Evolutionary conservation across 192 early-diverging fungal species (phyloP).

Genomic region (Glomus cerebriforme): DNA sequence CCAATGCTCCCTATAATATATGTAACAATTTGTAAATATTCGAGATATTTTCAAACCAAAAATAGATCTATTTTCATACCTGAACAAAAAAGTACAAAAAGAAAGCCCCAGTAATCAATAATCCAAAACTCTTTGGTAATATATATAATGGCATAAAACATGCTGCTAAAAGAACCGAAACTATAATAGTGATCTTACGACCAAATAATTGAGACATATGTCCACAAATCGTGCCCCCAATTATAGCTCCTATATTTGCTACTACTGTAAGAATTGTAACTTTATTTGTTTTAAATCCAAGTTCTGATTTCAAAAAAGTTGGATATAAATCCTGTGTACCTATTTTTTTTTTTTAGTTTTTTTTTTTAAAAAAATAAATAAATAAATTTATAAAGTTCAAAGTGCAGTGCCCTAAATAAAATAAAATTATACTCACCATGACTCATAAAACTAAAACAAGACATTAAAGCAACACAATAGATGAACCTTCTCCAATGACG

Average conservation of each 20-base stretch:
- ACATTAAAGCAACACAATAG: constrained; percentile 62
- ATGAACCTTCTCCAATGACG: constrained; percentile 55
- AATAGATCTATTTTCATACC: constrained; percentile 24
- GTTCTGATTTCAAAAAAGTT: constrained; percentile 46
- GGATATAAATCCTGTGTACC: constrained; percentile 71
- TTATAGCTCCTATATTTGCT: constrained; percentile 65
- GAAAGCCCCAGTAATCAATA: constrained; percentile 48
- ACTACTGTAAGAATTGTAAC: constrained; percentile 62
- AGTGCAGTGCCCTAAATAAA: neutral
- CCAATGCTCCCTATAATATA: constrained; percentile 33
- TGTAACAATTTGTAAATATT: neutral
- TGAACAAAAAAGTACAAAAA: constrained; percentile 61
- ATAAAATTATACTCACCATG: constrained; percentile 44
- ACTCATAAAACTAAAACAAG: constrained; percentile 69
- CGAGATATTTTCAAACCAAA: neutral
- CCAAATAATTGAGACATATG: constrained; percentile 71
- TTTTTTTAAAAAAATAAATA: neutral
- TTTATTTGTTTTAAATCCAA: constrained; percentile 18
- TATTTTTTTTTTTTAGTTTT: neutral
- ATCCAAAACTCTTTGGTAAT: constrained; percentile 40
- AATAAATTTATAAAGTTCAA: neutral
- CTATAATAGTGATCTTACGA: constrained; percentile 58
- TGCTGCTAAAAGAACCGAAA: constrained; percentile 52
- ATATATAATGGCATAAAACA: constrained; percentile 71
- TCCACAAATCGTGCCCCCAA: constrained; percentile 67